phyloP scores from a whole-genome alignment of 202 grass and related monocot species.

The Hordeum pubiflorum region DNA sequence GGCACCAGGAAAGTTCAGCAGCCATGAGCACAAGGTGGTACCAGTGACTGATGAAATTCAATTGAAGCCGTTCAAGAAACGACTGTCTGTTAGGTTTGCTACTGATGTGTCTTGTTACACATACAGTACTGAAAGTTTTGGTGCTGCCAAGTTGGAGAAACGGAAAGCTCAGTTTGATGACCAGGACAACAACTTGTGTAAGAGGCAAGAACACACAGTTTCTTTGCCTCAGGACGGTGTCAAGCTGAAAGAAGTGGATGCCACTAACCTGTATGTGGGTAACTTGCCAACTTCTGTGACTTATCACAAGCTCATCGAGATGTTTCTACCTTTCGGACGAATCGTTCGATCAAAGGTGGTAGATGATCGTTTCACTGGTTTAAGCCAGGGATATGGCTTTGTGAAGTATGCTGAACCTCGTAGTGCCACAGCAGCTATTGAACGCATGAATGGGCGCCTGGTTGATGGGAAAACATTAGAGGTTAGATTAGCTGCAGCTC shows the following conservation, averaged over 20 bases:
- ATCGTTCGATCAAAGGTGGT: constrained; percentile 51
- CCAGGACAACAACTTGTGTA: constrained; percentile 19
- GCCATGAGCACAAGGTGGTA: background rate
- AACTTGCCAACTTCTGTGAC: constrained; percentile 40
- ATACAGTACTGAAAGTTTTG: constrained; percentile 28
- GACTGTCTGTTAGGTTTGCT: constrained; percentile 37
- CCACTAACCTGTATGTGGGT: constrained; percentile 50
- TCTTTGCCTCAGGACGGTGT: background rate
- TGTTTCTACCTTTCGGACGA: constrained; percentile 55
- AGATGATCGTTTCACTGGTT: constrained; percentile 46
- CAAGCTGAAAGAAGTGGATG: constrained; percentile 41
- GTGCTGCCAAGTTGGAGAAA: constrained; percentile 38
- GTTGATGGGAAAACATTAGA: constrained; percentile 48
- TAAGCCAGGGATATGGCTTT: constrained; percentile 73
- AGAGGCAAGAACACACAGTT: constrained; percentile 26
- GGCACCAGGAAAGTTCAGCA: background rate
- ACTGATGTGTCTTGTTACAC: constrained; percentile 32
- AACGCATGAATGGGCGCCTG: constrained; percentile 44
- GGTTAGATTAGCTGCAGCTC: constrained; percentile 44
- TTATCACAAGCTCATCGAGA: constrained; percentile 40
- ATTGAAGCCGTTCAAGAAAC: constrained; percentile 38
- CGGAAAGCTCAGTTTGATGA: constrained; percentile 42
- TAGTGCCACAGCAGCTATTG: constrained; percentile 42
- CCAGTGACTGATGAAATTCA: constrained; percentile 3
- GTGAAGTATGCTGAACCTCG: constrained; percentile 53